Conservation (phyloP, 768 basidiomycete genomes). For the Suillus lakei region DNA sequence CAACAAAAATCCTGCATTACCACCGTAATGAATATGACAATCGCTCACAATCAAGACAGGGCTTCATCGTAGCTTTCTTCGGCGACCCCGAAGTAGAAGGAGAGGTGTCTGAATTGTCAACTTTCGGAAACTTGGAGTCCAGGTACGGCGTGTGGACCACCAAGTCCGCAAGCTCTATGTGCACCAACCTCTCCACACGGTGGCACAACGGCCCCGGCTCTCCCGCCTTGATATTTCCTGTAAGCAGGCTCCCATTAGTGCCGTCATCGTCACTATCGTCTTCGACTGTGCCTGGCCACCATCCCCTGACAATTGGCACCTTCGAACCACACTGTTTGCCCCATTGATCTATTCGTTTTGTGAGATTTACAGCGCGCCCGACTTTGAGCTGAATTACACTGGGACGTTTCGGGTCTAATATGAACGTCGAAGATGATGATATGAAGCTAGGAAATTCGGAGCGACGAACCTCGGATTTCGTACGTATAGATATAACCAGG, state of each 20-base stretch:
- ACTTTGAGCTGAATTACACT: slow-evolving; percentile 72
- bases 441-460: slow-evolving; percentile 11
- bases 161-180: slow-evolving; percentile 79
- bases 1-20: not conserved
- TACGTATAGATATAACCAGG: slow-evolving; percentile 84
- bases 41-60: slow-evolving; percentile 49
- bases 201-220: slow-evolving; percentile 69
- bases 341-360: slow-evolving; percentile 79
- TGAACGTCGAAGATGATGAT: not conserved
- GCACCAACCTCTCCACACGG: slow-evolving; percentile 77
- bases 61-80: slow-evolving; percentile 25
- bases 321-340: slow-evolving; percentile 80
- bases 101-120: slow-evolving; percentile 35
- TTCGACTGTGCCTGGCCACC: slow-evolving; percentile 65
- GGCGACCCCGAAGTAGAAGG: slow-evolving; percentile 22
- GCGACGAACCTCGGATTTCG: slow-evolving; percentile 67
- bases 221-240: slow-evolving; percentile 67
- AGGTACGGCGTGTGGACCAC: slow-evolving; percentile 63
- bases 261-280: slow-evolving; percentile 39
- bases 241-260: slow-evolving; percentile 54
- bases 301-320: slow-evolving; percentile 73
- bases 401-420: slow-evolving; percentile 37
- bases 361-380: slow-evolving; percentile 75
- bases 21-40: slow-evolving; percentile 37
- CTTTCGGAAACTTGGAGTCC: slow-evolving; percentile 48